Evolutionary conservation across 2,329 filamentous ascomycete genomes (phyloP).

Genomic region (Aspergillus udagawae): DNA sequence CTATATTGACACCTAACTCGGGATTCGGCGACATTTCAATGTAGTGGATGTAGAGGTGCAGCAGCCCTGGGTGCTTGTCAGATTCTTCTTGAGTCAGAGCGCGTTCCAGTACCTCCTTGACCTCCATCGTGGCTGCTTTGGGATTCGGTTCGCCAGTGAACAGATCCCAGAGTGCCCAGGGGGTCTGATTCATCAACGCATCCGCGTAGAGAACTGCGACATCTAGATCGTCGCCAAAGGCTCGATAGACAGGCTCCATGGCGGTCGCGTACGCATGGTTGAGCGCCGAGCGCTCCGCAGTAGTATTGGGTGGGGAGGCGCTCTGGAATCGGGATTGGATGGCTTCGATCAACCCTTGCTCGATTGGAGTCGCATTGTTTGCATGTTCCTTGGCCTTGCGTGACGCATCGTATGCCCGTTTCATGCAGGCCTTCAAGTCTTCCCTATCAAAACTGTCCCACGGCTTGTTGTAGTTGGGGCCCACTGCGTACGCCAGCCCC

Average conservation of each 20-base stretch:
- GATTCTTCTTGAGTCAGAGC: slow-evolving; percentile 50
- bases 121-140: slow-evolving; percentile 54
- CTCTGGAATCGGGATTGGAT: slow-evolving; percentile 58
- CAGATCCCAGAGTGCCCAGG: slow-evolving; percentile 62
- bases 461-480: slow-evolving; percentile 52
- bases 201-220: slow-evolving; percentile 60
- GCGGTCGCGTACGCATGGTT: slow-evolving; percentile 58
- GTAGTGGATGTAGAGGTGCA: slow-evolving; percentile 71
- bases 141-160: slow-evolving; percentile 52
- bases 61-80: slow-evolving; percentile 60
- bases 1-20: slow-evolving; percentile 57
- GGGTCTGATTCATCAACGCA: slow-evolving; percentile 61
- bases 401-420: slow-evolving; percentile 43
- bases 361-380: slow-evolving; percentile 44
- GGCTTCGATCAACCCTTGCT: slow-evolving; percentile 60
- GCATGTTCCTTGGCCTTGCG: slow-evolving; percentile 41
- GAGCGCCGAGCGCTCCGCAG: slow-evolving; percentile 40
- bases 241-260: slow-evolving; percentile 52
- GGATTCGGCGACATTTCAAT: slow-evolving; percentile 70
- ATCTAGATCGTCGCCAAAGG: slow-evolving; percentile 55
- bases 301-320: slow-evolving; percentile 46
- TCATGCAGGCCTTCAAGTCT: slow-evolving; percentile 45
- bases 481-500: slow-evolving; percentile 48
- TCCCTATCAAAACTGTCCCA: slow-evolving; percentile 47
- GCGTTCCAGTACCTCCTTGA: slow-evolving; percentile 54